These are phyloP conservation scores for Hypoxylon sp. DNA, from an alignment of 2,329 filamentous ascomycete genomes.

Conservation along the genomic window DNA sequence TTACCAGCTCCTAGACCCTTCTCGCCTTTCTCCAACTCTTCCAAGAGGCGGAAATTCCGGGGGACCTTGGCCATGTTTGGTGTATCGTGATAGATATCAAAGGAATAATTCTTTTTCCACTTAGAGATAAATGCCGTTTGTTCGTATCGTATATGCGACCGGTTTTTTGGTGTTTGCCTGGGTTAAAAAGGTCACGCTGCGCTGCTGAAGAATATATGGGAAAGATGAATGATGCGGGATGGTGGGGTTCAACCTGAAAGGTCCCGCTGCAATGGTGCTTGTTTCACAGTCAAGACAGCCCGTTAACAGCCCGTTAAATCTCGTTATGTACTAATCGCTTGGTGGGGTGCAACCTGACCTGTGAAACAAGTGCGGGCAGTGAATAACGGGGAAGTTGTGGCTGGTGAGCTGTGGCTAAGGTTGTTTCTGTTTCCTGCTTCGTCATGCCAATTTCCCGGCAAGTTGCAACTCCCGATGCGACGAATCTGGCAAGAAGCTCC, in stretches of 20 bases:
- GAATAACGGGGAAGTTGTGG: too few relatives aligned
- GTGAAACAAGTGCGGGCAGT: too few relatives aligned
- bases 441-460: slow-evolving; percentile 22
- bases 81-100: background rate
- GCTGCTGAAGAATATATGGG: too few relatives aligned
- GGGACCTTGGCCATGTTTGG: slow-evolving; percentile 73
- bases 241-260: slow-evolving; percentile 38
- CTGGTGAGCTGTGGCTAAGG: slow-evolving; percentile 13
- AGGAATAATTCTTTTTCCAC: too few relatives aligned
- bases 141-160: too few relatives aligned
- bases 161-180: background rate
- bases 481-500: slow-evolving; percentile 47
- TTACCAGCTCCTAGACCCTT: slow-evolving; percentile 92
- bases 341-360: too few relatives aligned
- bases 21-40: slow-evolving; percentile 98
- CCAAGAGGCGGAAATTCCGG: slow-evolving; percentile 93
- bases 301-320: too few relatives aligned
- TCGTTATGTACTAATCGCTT: too few relatives aligned
- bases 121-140: background rate
- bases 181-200: slow-evolving; percentile 12
- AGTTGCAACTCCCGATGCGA: slow-evolving; percentile 13
- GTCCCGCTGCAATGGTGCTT: background rate
- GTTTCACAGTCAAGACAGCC: too few relatives aligned
- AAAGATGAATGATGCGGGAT: slow-evolving; percentile 34
- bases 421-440: slow-evolving; percentile 18